These are phyloP conservation scores for Talaromyces piceae DNA, from an alignment of 2,329 filamentous ascomycete genomes.

Conservation along the genomic window DNA sequence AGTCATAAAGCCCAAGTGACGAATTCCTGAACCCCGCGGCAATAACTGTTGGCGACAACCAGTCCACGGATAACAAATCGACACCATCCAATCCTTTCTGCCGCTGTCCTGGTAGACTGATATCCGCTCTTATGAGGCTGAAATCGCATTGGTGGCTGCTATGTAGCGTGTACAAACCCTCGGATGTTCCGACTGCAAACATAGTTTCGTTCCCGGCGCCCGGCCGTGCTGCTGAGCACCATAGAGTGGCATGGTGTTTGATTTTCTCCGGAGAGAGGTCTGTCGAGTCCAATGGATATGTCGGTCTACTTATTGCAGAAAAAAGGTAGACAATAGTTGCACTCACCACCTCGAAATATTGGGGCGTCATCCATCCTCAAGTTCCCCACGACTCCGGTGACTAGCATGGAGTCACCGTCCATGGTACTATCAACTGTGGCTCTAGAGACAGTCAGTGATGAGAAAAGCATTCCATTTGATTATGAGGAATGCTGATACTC, in stretches of 20 bases:
- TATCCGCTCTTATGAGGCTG: background rate
- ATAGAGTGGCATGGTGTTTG: slow-evolving; percentile 22
- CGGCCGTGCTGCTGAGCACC: slow-evolving; percentile 32
- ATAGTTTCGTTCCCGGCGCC: slow-evolving; percentile 17
- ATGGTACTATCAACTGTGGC: slow-evolving; percentile 30
- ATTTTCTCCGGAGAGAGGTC: slow-evolving; percentile 12
- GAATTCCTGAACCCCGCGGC: slow-evolving; percentile 30
- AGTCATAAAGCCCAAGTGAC: slow-evolving; percentile 27
- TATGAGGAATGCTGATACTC: slow-evolving; percentile 7
- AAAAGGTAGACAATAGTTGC: too few species aligned
- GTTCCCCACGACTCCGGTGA: slow-evolving; percentile 20
- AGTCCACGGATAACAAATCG: slow-evolving; percentile 29
- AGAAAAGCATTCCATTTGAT: slow-evolving; percentile 8
- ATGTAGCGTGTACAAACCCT: slow-evolving; percentile 28
- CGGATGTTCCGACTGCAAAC: slow-evolving; percentile 33
- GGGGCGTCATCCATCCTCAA: background rate
- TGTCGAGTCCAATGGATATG: too few species aligned
- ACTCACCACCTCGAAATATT: background rate
- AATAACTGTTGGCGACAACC: slow-evolving; percentile 30
- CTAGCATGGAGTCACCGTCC: slow-evolving; percentile 25
- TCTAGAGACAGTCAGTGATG: slow-evolving; percentile 12
- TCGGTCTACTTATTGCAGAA: too few species aligned
- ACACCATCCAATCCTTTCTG: background rate
- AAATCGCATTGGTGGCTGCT: slow-evolving; percentile 5
- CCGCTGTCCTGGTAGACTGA: background rate